These are phyloP conservation scores for Haberlea rhodopensis DNA, from an alignment of 257 asterid genomes.

Conservation along the genomic window DNA sequence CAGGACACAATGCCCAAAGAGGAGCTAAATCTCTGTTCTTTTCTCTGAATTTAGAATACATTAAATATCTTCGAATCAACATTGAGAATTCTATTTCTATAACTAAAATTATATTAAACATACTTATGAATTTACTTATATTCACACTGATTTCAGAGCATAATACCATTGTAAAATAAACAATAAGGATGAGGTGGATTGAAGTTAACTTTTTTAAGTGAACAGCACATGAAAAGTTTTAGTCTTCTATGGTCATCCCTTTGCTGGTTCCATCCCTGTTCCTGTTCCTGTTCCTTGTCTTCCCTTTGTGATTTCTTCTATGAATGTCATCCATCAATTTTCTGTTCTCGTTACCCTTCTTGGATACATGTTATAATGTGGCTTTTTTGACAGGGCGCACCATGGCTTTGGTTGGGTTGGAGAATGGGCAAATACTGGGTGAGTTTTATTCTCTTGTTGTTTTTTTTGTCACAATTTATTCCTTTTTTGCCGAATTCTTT, in stretches of 20 bases:
- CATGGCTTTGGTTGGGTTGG: conserved; percentile 99
- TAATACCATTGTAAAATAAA: too few species aligned
- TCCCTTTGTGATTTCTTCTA: too few species aligned
- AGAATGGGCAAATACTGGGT: conserved; percentile 97
- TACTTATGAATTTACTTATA: too few species aligned
- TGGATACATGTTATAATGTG: conserved; percentile 23
- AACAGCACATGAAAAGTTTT: neutral
- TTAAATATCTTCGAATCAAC: neutral
- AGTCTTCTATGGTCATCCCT: neutral
- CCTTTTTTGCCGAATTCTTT: conserved; percentile 6
- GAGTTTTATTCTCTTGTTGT: conserved; percentile 22
- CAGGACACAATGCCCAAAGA: neutral
- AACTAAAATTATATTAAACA: neutral
- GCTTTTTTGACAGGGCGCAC: conserved; percentile 68
- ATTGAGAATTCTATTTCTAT: neutral
- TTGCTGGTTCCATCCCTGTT: neutral
- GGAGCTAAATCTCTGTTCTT: neutral
- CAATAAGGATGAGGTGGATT: neutral
- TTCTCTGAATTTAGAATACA: too few species aligned
- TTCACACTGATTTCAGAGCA: too few species aligned
- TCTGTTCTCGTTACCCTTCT: neutral
- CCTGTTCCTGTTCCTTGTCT: conserved; percentile 11
- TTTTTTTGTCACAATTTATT: conserved; percentile 2
- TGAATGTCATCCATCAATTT: neutral
- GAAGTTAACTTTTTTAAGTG: neutral